Base-by-base conservation (phyloP, 1,139 yeast species). In the Pichia sp. region DNA sequence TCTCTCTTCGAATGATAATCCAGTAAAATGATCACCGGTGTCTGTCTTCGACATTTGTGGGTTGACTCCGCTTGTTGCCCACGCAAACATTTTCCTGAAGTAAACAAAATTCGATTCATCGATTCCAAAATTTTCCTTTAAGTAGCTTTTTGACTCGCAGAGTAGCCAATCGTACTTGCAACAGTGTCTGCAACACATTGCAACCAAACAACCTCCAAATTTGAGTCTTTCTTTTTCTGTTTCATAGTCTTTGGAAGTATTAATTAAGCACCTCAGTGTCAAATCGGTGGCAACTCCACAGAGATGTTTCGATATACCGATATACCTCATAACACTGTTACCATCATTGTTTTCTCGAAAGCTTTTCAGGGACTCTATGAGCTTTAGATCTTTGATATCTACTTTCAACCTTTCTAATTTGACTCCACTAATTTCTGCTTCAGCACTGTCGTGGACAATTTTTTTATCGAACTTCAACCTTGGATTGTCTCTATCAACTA, bases 271-370 rank as follows among this genome's bases (percentile, higher is more conserved):
- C 61, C 83, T 77, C 43, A 90, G 70, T 0, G 97, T 87, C 50
- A 90, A 73, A 67, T 90, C 97, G 0, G 97, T 90, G 1, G 97
- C 97, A 5, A 87, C 95, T 7, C 97, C 97, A 71, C 97, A 90
- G 47, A 90, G 72, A 71, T 90, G 97, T 68, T 90, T 90, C 2
- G 96, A 89, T 2, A 90, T 81, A 2, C 84, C 89, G 11, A 85
- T 83, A 41, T 31, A 45, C 6, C 31, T 42, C 45, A 42, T 36
- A 19, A 30, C 59, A 61, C 0, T 53, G 42, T 15, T 52, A 54
- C 43, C 43, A 31, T 13, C n/a, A 34, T 23, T 8, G 26, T n/a
- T 50, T 7, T 23, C 26, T 23, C 26, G 26, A 23, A 61, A 64
- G 8, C 66, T 68, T 38, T 68, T 65, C 1, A 84, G 58, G 38